These are phyloP conservation scores for Kazachstania kunashirensis DNA, from an alignment of 805 yeast species.

Conservation along the genomic window DNA sequence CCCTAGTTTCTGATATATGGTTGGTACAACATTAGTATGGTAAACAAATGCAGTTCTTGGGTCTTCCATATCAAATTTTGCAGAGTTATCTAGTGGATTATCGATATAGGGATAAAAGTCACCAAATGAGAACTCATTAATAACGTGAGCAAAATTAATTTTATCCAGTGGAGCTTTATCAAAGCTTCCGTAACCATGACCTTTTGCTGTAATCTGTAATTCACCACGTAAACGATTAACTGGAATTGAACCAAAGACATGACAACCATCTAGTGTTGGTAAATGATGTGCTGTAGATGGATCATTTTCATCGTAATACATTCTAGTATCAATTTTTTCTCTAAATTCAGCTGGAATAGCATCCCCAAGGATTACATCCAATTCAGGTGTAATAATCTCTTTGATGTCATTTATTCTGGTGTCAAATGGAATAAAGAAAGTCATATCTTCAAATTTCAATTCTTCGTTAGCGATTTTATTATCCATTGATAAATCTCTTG, in stretches of 20 bases:
- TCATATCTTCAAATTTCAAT: conserved; percentile 57
- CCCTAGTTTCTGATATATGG: conserved; percentile 63
- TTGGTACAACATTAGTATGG: conserved; percentile 73
- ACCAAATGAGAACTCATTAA: conserved; percentile 85
- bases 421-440: conserved; percentile 44
- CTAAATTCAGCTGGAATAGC: conserved; percentile 58
- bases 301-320: conserved; percentile 12
- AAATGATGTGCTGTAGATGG: conserved; percentile 34
- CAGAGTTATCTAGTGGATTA: conserved; percentile 81
- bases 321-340: conserved; percentile 31
- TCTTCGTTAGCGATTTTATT: conserved; percentile 68
- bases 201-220: conserved; percentile 73
- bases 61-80: conserved; percentile 40
- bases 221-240: conserved; percentile 82
- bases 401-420: conserved; percentile 39
- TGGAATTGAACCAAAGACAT: conserved; percentile 71
- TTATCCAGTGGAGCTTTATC: conserved; percentile 38
- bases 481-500: conserved; percentile 70
- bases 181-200: conserved; percentile 47
- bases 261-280: conserved; percentile 60
- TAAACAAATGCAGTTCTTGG: conserved; percentile 50
- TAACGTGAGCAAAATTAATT: conserved; percentile 73
- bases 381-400: conserved; percentile 46
- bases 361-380: conserved; percentile 57
- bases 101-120: conserved; percentile 75